Base-by-base conservation (phyloP, 2,329 filamentous ascomycete genomes). In the Hypoxylon sp. region DNA sequence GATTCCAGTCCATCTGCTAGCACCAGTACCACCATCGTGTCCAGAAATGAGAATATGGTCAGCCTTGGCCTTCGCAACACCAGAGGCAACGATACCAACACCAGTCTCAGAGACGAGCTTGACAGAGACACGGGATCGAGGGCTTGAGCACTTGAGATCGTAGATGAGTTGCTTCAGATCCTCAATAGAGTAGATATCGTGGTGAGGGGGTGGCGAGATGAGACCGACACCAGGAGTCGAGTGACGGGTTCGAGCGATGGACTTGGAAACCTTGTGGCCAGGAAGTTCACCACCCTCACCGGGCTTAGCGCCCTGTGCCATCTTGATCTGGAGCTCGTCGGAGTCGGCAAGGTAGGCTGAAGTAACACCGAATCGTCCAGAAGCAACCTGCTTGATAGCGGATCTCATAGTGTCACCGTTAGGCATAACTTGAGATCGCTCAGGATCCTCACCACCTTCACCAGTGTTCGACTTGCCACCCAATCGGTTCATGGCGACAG, bases 151-250 rank as follows among this genome's bases (percentile, higher is more conserved):
- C 85, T 98, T 98, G 62, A 98, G 85, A 82, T 98, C 95, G 82
- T 98, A 98, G 75, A 98, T 98, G 75, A 98, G 85, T 81, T 98
- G 95, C 85, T 98, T 98, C 67, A 98, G 81, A 86, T 98, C 95
- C 82, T 98, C 95, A 73, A 98, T 98, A 56, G 94, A 97, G 87
- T 98, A 98, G 74, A 98, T 98, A 78, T 98, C 95, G 86, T 98
- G 95, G 80, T 98, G 95, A 46, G 95, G 95, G 73, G 95, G 94
- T 46, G 95, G 95, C 22, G 94, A 97, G 79, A 98, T 98, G 50
- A 98, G 88, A 82, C 95, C 95, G 75, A 98, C 95, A 81, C 95
- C 95, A 72, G 95, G 94, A 5, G 95, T 98, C 9, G 95, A 98
- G 85, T 98, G 94, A 80, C 95, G 92, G 63, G 95, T 98, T 75